Evolutionary conservation across 768 basidiomycete species (phyloP).

Genomic region (Pholiota microspora): DNA sequence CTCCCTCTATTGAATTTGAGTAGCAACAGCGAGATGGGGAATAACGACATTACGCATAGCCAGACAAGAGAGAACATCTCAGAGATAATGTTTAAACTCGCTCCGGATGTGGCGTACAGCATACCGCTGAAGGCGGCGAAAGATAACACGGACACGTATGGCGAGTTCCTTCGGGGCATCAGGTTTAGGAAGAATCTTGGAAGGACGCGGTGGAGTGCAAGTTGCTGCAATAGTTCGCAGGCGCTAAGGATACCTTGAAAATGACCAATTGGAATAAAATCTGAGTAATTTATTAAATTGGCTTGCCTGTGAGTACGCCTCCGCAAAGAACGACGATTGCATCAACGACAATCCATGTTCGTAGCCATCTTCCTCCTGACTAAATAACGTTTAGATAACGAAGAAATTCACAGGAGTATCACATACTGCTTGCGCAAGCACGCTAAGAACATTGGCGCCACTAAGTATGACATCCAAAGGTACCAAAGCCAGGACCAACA

Average conservation of each 20-base stretch:
- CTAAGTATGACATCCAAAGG: constrained; percentile 46
- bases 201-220: constrained; percentile 59
- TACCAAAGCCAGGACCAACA: constrained; percentile 58
- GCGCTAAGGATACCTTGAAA: constrained; percentile 55
- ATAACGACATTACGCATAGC: constrained; percentile 63
- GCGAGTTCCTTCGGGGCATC: constrained; percentile 49
- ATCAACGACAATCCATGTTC: constrained; percentile 62
- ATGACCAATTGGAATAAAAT: too few relatives aligned
- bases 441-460: constrained; percentile 61
- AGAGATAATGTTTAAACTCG: constrained; percentile 50
- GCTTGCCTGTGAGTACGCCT: constrained; percentile 64
- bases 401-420: background rate
- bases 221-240: constrained; percentile 55
- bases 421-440: constrained; percentile 57
- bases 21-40: constrained; percentile 57
- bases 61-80: constrained; percentile 72
- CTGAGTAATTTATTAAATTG: too few relatives aligned
- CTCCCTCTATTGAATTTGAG: constrained; percentile 67
- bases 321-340: constrained; percentile 72
- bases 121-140: constrained; percentile 49
- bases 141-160: constrained; percentile 48
- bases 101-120: constrained; percentile 59
- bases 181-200: constrained; percentile 49
- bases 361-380: constrained; percentile 61
- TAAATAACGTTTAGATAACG: constrained; percentile 18